Evolutionary conservation across 352 stramenopile species (phyloP).

Genomic region (Phytophthora constricta): DNA sequence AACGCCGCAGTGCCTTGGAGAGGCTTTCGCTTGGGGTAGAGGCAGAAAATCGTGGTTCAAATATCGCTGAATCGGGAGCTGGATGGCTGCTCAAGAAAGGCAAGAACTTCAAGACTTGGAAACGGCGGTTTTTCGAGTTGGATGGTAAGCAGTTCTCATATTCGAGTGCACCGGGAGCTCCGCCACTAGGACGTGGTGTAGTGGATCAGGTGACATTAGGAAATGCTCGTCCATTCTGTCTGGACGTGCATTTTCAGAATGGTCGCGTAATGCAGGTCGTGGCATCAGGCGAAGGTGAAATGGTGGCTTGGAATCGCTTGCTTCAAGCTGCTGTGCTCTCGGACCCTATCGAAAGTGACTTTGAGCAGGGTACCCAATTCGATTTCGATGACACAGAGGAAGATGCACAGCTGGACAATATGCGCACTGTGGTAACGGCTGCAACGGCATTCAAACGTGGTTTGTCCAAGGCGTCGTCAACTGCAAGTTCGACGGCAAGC

Average conservation of each 20-base stretch:
- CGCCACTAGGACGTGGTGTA: slow-evolving; percentile 55
- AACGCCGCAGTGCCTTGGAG: slow-evolving; percentile 30
- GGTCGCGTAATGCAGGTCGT: slow-evolving; percentile 70
- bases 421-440: slow-evolving; percentile 42
- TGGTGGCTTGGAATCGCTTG: slow-evolving; percentile 64
- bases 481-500: slow-evolving; percentile 27
- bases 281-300: slow-evolving; percentile 57
- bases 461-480: slow-evolving; percentile 39
- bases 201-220: slow-evolving; percentile 61
- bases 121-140: slow-evolving; percentile 66
- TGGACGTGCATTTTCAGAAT: slow-evolving; percentile 70
- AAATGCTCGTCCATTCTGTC: slow-evolving; percentile 68
- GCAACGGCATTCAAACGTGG: slow-evolving; percentile 48
- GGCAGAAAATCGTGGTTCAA: slow-evolving; percentile 25
- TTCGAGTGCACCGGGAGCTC: slow-evolving; percentile 40
- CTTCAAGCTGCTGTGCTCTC: slow-evolving; percentile 58
- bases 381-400: slow-evolving; percentile 64
- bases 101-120: slow-evolving; percentile 74
- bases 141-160: slow-evolving; percentile 72
- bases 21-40: slow-evolving; percentile 27
- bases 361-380: slow-evolving; percentile 50
- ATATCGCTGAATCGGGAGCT: slow-evolving; percentile 34
- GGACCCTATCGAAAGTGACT: slow-evolving; percentile 30
- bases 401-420: slow-evolving; percentile 41
- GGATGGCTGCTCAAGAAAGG: slow-evolving; percentile 70